Conservation (phyloP, 805 yeast genomes). For the Sugiyamaella marilandica region DNA sequence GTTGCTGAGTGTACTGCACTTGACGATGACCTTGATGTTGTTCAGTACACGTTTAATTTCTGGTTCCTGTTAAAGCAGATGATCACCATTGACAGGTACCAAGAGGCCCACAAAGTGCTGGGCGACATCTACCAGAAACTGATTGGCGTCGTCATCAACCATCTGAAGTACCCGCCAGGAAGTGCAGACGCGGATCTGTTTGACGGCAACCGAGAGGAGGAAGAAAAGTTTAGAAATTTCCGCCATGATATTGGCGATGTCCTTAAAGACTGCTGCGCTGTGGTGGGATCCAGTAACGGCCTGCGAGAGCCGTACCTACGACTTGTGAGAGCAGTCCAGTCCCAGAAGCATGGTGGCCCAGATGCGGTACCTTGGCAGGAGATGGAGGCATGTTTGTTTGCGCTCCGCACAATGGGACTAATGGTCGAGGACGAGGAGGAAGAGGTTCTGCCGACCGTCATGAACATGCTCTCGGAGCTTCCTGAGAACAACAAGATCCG, state of each 20-base stretch:
- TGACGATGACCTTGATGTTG: conserved; percentile 82
- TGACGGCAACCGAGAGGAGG: conserved; percentile 66
- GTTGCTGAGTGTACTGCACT: conserved; percentile 65
- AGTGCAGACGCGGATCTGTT: conserved; percentile 46
- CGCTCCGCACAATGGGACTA: conserved; percentile 90
- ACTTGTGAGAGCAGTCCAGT: conserved; percentile 41
- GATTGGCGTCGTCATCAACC: conserved; percentile 57
- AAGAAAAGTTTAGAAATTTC: conserved; percentile 89
- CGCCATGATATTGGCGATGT: conserved; percentile 98
- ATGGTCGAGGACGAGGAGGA: conserved; percentile 70
- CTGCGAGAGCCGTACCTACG: conserved; percentile 63
- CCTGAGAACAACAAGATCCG: conserved; percentile 85
- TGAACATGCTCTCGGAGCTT: conserved; percentile 60
- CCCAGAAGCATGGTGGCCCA: conserved; percentile 35
- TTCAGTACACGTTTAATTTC: conserved; percentile 84
- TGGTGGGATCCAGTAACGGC: conserved; percentile 72
- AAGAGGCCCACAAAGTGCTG: conserved; percentile 47
- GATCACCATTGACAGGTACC: conserved; percentile 55
- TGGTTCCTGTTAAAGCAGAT: conserved; percentile 82
- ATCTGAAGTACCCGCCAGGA: conserved; percentile 67
- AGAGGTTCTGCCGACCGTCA: conserved; percentile 65
- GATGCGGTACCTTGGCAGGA: conserved; percentile 59
- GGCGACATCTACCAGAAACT: conserved; percentile 54
- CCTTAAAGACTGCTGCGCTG: conserved; percentile 90
- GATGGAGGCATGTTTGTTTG: conserved; percentile 84